Evolutionary conservation across 352 stramenopile genomes (phyloP).

Genomic region (Halophytophthora batemanensis): DNA sequence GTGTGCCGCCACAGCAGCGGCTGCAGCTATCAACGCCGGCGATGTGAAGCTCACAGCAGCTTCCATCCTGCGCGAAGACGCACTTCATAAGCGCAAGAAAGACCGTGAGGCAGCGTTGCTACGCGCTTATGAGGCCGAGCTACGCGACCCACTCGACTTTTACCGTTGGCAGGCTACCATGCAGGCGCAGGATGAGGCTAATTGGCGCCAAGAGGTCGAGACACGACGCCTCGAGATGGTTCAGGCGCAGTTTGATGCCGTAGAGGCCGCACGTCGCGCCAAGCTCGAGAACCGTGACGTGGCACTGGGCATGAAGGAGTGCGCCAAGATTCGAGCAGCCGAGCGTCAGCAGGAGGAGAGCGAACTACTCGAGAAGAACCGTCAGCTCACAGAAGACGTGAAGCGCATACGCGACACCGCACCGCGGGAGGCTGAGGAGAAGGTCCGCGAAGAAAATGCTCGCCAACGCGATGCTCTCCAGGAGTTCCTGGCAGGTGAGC

Average conservation of each 20-base stretch:
- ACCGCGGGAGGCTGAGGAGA: slow-evolving; percentile 71
- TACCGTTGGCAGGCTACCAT: slow-evolving; percentile 89
- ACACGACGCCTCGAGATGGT: slow-evolving; percentile 78
- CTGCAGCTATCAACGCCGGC: slow-evolving; percentile 3
- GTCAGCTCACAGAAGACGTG: slow-evolving; percentile 51
- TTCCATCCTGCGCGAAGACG: slow-evolving; percentile 90
- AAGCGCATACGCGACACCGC: slow-evolving; percentile 78
- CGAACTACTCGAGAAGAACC: slow-evolving; percentile 52
- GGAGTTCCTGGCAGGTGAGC: slow-evolving; percentile 54
- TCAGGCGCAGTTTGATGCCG: slow-evolving; percentile 76
- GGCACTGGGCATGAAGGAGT: slow-evolving; percentile 73
- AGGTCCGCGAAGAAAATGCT: slow-evolving; percentile 56
- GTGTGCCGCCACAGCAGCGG: slow-evolving; percentile 16
- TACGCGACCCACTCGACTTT: slow-evolving; percentile 90
- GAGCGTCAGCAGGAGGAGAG: slow-evolving; percentile 62
- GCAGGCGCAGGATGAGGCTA: slow-evolving; percentile 74
- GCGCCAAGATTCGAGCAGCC: slow-evolving; percentile 58
- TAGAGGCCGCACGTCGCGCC: slow-evolving; percentile 61
- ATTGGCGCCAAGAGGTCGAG: slow-evolving; percentile 68
- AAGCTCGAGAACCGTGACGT: slow-evolving; percentile 82
- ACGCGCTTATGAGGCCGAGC: slow-evolving; percentile 85
- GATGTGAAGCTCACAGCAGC: slow-evolving; percentile 86
- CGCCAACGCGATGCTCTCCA: slow-evolving; percentile 63
- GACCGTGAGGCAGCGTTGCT: slow-evolving; percentile 86
- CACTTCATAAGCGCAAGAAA: slow-evolving; percentile 90